Evolutionary conservation across 1,284 basidiomycete species (phyloP).

Genomic region (Malassezia sympodialis): DNA sequence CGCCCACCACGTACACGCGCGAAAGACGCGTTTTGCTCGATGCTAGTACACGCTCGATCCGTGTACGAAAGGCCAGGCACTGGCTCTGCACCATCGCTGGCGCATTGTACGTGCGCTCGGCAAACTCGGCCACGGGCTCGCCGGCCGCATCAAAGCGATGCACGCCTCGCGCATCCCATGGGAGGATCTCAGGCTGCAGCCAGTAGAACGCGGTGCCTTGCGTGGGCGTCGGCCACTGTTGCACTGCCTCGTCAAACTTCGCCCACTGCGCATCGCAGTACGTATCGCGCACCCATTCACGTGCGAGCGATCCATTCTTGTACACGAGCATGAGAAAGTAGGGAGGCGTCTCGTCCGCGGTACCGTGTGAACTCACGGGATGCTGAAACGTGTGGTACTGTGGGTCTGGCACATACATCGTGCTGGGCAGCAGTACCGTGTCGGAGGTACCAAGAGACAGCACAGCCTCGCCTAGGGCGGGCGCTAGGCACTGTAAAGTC

Average conservation of each 20-base stretch:
- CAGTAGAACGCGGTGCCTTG: constrained; percentile 59
- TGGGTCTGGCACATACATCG: constrained; percentile 49
- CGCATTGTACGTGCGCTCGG: constrained; percentile 55
- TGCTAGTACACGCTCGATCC: constrained; percentile 61
- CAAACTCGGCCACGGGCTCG: constrained; percentile 37
- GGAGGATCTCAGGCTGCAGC: constrained; percentile 70
- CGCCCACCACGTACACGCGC: constrained; percentile 68
- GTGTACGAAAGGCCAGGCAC: constrained; percentile 65
- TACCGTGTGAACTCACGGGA: constrained; percentile 40
- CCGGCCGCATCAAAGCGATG: constrained; percentile 54
- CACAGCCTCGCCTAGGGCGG: constrained; percentile 68
- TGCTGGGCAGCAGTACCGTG: constrained; percentile 64
- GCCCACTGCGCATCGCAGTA: constrained; percentile 61
- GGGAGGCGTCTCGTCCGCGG: constrained; percentile 19
- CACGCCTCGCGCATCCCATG: constrained; percentile 60
- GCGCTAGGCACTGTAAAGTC: constrained; percentile 63
- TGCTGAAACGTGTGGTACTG: constrained; percentile 53
- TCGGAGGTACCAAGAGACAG: constrained; percentile 85
- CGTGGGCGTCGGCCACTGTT: constrained; percentile 15
- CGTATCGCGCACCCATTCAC: constrained; percentile 66
- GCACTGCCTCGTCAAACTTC: constrained; percentile 62
- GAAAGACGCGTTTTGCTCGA: constrained; percentile 50
- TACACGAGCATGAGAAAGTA: constrained; percentile 53
- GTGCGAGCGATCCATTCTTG: constrained; percentile 50
- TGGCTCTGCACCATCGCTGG: constrained; percentile 78